Evolutionary conservation across 75 land plant genomes (phyloP), one percentile per base, ranked within the genome.

Genomic region (Picea glauca): DNA sequence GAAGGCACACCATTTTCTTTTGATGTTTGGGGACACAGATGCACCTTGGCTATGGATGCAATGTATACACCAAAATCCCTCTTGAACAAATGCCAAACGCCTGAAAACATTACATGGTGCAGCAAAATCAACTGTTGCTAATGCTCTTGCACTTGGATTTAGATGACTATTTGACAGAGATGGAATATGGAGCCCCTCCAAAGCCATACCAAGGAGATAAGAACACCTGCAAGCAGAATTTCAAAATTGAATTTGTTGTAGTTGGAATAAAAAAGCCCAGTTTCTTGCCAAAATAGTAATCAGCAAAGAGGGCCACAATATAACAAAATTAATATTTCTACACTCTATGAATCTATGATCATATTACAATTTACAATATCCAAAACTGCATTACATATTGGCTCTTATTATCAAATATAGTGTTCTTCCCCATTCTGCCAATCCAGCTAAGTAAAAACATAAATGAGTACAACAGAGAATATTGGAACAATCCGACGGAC

Each of bases 1-100:
- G 50, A 46, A 70, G 74, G 74, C 56, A 70, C 23, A 70, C 74
- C 74, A 70, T 70, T n/a, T 70, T 70, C 54, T 43, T 70, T 70
- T 70, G 74, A 70, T 17, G 7, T 8, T 43, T n/a, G 23, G 23
- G 3, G 73, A 70, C 23, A 43, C 18, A 43, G 74, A 70, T 43
- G n/a, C 26, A 43, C 23, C 23, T 70, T 56, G 40, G 74, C 13
- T 20, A 70, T 70, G 54, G n/a, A 70, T 20, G 21, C 20, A 43
- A 40, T 40, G 74, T 46, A 70, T n/a, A 43, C 14, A 18, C 68
- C 15, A 14, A 31, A 33, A 65, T 46, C 40, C 43, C 74, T 43
- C 74, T 70, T n/a, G 74, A 70, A 26, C 56, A 70, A 40, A 70
- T 43, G 33, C 43, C 21, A 70, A 43, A 20, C 26, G 18, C 43